phyloP scores from a whole-genome alignment of 208 protist species.

The Angomonas deanei region DNA sequence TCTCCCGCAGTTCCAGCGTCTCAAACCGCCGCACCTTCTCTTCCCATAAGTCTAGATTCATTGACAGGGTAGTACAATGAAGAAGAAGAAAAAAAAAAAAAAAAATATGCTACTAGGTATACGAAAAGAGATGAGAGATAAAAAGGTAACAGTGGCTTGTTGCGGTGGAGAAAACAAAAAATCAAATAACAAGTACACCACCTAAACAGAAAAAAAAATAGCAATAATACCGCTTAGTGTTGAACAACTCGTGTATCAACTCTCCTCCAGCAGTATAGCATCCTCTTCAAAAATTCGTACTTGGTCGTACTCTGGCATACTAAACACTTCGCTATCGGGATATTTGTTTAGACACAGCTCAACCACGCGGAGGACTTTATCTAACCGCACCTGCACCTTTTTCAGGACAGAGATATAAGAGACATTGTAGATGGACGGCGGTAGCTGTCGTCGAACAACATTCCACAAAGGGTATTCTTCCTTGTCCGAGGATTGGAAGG shows the following conservation, averaged over 20 bases:
- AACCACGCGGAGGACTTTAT: conserved; percentile 58
- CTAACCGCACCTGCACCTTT: conserved; percentile 48
- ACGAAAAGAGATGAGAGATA: not conserved
- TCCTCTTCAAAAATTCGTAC: conserved; percentile 59
- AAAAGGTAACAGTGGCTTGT: not conserved
- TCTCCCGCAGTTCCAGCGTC: conserved; percentile 52
- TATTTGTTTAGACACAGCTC: conserved; percentile 44
- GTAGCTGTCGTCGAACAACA: conserved; percentile 22
- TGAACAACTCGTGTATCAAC: not conserved
- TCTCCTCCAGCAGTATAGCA: conserved; percentile 25
- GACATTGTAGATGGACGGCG: conserved; percentile 40
- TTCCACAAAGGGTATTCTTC: conserved; percentile 28
- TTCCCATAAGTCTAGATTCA: conserved; percentile 70
- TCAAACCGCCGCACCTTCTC: conserved; percentile 53
- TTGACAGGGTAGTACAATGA: conserved; percentile 4
- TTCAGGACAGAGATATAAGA: conserved; percentile 33
- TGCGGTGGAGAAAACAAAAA: not conserved
- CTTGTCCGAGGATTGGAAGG: conserved; percentile 10
- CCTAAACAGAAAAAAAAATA: not conserved
- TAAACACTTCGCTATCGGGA: conserved; percentile 41
- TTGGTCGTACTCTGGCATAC: conserved; percentile 55
- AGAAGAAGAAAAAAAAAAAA: not conserved
- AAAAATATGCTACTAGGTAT: not conserved
- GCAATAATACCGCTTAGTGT: not conserved
- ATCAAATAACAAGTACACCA: not conserved